Conservation (phyloP, 495 filamentous ascomycete genomes). For the Neurospora pannonica region DNA sequence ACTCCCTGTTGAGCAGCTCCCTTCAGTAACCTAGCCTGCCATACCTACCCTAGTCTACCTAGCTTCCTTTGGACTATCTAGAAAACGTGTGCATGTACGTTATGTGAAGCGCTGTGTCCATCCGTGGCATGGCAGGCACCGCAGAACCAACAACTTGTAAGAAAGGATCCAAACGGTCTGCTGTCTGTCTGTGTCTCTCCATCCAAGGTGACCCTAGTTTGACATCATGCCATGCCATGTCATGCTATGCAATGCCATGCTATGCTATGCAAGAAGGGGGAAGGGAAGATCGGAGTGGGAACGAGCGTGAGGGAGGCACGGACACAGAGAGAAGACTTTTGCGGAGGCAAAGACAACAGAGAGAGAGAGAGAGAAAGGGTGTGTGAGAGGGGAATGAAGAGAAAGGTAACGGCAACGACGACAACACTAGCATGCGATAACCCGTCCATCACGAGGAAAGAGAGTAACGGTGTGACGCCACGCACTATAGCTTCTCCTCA, state of each 20-base stretch:
- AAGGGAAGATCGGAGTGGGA: not conserved
- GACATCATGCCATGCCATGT: not conserved
- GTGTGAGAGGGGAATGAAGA: not conserved
- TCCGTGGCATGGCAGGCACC: not conserved
- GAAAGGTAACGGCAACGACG: not conserved
- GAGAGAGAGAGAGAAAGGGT: not conserved
- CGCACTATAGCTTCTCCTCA: not conserved
- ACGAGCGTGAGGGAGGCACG: not conserved
- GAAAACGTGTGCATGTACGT: not conserved
- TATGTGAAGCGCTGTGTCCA: not conserved
- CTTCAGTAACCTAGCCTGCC: not conserved
- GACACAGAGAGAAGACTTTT: not conserved
- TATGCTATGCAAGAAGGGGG: not conserved
- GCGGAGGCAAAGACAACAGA: not conserved
- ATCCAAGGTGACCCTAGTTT: not conserved
- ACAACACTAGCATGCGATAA: not conserved
- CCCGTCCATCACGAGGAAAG: not conserved
- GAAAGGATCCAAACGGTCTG: not conserved
- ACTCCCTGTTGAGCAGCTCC: not conserved
- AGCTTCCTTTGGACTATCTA: not conserved
- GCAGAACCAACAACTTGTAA: not conserved
- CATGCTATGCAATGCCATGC: not conserved
- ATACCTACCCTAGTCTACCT: not conserved
- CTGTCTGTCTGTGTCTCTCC: not conserved
- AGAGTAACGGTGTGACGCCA: not conserved